Base-by-base conservation (phyloP, 371 early-diverging fungal species). In the Saksenaea vasiformis region DNA sequence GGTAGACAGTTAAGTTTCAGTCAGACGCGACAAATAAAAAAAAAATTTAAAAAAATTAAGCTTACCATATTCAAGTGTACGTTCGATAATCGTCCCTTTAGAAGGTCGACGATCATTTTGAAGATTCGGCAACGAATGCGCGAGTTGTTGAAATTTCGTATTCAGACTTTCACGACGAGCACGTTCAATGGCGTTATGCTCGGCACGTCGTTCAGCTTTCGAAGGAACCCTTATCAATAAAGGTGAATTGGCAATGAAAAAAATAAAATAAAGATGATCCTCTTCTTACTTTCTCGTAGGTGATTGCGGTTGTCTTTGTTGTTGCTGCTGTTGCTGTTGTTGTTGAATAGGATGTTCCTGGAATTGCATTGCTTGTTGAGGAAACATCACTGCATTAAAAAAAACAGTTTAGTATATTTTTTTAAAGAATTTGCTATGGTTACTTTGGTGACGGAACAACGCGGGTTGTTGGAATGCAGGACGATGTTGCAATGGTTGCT, bases 161-260 rank as follows among this genome's bases (percentile, higher is more conserved):
- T 90, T 90, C 47, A 91, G 78, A 35, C 79, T 84, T 68, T 91
- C 91, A 28, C 91, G 86, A 56, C 91, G 83, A 44, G 90, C 89
- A 56, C 91, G 78, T 68, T 91, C 91, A 53, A 87, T 89, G 9
- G 91, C 91, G 62, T 91, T 91, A 68, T 91, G 91, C 53, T 84
- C 88, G 36, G 89, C 91, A 41, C 91, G 85, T 61, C 86, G 75
- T 67, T 87, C 88, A 26, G 88, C 89, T 60, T 83, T 81, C 28
- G 73, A 68, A 58, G 70, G 79, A 37, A 51, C 31, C 58, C 66
- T 69, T 34, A 14, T 22, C 7, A 28, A 41, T 14, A 44, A 58
- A 24, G 26, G n/a, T 7, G 26, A 7, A 31, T 1, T 7, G 34
- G 43, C 34, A 26, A 15, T 14, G 2, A 36, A 17, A 38, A 57